Evolutionary conservation across 495 filamentous ascomycete genomes (phyloP).

Genomic region (Podospora anserina): DNA sequence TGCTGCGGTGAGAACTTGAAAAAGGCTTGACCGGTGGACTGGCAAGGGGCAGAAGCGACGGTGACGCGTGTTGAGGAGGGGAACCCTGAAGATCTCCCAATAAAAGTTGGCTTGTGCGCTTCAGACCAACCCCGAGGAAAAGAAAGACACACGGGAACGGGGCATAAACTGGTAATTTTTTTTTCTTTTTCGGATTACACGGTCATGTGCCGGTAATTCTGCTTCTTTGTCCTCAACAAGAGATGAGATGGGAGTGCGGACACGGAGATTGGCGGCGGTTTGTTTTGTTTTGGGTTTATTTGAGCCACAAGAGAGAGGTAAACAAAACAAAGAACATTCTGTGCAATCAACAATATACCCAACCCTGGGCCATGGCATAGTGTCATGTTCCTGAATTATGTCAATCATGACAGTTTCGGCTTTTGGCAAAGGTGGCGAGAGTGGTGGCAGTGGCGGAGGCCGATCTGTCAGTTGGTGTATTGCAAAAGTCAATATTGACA

Average conservation of each 20-base stretch:
- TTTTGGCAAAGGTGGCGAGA: constrained; percentile 17
- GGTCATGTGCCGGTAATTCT: background rate
- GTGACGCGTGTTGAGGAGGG: constrained; percentile 7
- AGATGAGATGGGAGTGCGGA: background rate
- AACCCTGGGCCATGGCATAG: constrained; percentile 11
- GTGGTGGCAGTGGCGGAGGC: constrained; percentile 6
- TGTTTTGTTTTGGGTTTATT: constrained; percentile 16
- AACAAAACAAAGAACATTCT: constrained; percentile 15
- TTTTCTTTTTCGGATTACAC: constrained; percentile 1
- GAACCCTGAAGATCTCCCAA: constrained; percentile 11
- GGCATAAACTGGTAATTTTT: constrained; percentile 5
- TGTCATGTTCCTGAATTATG: background rate
- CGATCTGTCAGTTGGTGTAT: constrained; percentile 1
- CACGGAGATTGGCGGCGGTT: constrained; percentile 8
- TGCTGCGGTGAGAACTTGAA: background rate
- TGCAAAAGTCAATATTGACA: background rate
- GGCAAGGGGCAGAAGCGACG: background rate
- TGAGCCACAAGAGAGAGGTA: constrained; percentile 10
- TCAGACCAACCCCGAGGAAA: background rate
- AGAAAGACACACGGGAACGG: background rate
- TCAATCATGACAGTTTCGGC: constrained; percentile 12
- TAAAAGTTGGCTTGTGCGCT: background rate
- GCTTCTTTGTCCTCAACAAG: background rate
- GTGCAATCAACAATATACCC: background rate
- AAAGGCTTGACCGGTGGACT: background rate